Base-by-base conservation (phyloP, 371 early-diverging fungal genomes). In the Lichtheimia ornata region DNA sequence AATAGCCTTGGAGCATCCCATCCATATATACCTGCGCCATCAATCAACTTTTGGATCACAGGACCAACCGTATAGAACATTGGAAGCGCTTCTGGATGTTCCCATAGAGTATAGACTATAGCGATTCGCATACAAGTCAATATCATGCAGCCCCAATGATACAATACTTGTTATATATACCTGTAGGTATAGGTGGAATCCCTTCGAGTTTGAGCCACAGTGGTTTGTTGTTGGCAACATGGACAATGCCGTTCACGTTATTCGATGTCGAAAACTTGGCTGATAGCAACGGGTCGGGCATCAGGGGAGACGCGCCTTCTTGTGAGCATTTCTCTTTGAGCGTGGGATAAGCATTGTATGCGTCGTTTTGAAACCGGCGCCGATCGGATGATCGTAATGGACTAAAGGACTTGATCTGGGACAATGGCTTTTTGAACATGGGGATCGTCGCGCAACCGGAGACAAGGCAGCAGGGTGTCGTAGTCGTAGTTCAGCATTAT, bases 61-160 rank as follows among this genome's bases (percentile, higher is more conserved):
- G 81, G 77, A 25, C 76, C 70, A 79, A 83, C 81, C 3, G 89
- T 89, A 54, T 83, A 84, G 5, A 90, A 54, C 6, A 73, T 75
- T 9, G 91, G 91, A 22, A 90, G 60, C 60, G 85, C 66, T 9
- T 35, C 61, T 0, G 88, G 86, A 64, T 84, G 80, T 61, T 73
- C 70, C 91, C 91, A 89, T 61, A 85, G 69, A 7, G 82, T 88
- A 56, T 90, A 89, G 0, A 90, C 88, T 69, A 52, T 28, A 52
- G 3, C 9, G 17, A 47, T 5, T 47, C 17, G 22, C 18, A 18
- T 43, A n/a, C 17, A 17, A 47, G 18, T 22, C 22, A 22, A n/a
- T 47, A 47, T 47, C 47, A 18, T 47, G 18, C 5, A 47, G 6
- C 7, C 4, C 12, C 27, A 20, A 20, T 45, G 5, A 13, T 12